phyloP scores from a whole-genome alignment of 2,329 filamentous ascomycete genomes.

The Bretziella fagacearum region DNA sequence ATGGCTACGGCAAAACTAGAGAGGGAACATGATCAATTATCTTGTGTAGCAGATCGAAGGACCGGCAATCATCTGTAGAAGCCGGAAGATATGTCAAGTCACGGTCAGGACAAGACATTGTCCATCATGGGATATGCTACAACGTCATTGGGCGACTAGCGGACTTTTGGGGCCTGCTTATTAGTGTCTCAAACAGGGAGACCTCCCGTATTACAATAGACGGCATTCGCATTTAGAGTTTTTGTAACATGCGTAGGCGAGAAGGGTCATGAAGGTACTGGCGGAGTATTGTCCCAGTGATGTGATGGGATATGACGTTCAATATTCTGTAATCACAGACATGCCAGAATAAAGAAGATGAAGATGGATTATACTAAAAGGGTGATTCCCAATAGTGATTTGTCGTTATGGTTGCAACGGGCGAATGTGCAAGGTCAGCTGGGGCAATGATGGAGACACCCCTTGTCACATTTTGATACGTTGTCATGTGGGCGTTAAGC shows the following conservation, averaged over 20 bases:
- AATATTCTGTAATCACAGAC: too few species aligned
- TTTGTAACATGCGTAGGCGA: not conserved
- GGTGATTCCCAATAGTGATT: not conserved
- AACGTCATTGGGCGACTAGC: not conserved
- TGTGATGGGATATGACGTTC: too few species aligned
- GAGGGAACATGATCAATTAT: not conserved
- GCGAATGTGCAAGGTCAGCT: too few species aligned
- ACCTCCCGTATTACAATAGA: not conserved
- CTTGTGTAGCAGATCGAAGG: too few species aligned
- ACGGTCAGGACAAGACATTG: not conserved
- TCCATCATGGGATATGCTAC: not conserved
- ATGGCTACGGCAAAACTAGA: not conserved
- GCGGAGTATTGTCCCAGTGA: not conserved
- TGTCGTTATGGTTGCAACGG: not conserved
- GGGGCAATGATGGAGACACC: too few species aligned
- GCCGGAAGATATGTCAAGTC: too few species aligned
- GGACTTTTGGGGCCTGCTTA: not conserved
- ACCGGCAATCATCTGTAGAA: too few species aligned
- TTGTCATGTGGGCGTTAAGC: too few species aligned
- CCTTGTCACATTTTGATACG: not conserved
- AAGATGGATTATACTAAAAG: too few species aligned
- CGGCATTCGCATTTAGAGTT: not conserved
- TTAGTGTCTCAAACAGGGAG: not conserved
- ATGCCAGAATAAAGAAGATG: too few species aligned
- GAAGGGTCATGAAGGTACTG: not conserved